A percentile compares a stretch with the other conserved stretches of the same genome.
These are phyloP conservation scores for Terfezia claveryi DNA, from an alignment of 495 filamentous ascomycete species.

Conservation along the genomic window DNA sequence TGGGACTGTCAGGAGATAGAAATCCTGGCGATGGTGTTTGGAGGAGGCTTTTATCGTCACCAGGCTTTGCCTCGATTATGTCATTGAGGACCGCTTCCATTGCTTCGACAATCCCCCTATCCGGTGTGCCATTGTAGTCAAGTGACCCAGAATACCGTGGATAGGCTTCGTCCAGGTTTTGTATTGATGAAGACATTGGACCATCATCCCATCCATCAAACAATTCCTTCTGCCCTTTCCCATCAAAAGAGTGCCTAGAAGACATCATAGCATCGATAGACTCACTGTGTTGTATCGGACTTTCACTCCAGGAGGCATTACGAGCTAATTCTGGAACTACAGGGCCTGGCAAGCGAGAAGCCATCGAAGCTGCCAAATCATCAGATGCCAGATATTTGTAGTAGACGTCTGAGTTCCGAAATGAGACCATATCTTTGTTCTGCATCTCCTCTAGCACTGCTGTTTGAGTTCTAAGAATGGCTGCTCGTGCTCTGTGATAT, in stretches of 20 bases:
- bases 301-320: slow-evolving; percentile 13
- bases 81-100: slow-evolving; percentile 90
- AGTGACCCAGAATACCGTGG: slow-evolving; percentile 8
- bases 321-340: slow-evolving; percentile 3
- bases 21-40: neutral
- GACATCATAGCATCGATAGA: slow-evolving; percentile 19
- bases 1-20: slow-evolving; percentile 26
- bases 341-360: neutral
- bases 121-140: slow-evolving; percentile 4
- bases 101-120: slow-evolving; percentile 45
- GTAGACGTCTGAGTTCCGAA: slow-evolving; percentile 78
- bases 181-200: slow-evolving; percentile 29
- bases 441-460: slow-evolving; percentile 64
- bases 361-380: slow-evolving; percentile 28
- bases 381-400: slow-evolving; percentile 89
- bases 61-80: slow-evolving; percentile 51
- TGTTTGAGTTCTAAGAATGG: slow-evolving; percentile 65
- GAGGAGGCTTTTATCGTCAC: neutral
- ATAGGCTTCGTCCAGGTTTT: slow-evolving; percentile 30
- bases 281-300: neutral
- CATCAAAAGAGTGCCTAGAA: slow-evolving; percentile 28
- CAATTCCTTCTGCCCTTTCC: slow-evolving; percentile 20
- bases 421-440: slow-evolving; percentile 52
- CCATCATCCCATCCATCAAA: slow-evolving; percentile 32
- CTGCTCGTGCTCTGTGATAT: slow-evolving; percentile 62